These are phyloP conservation scores for Kuraishia ogatae DNA, from an alignment of 805 yeast species.

Conservation along the genomic window DNA sequence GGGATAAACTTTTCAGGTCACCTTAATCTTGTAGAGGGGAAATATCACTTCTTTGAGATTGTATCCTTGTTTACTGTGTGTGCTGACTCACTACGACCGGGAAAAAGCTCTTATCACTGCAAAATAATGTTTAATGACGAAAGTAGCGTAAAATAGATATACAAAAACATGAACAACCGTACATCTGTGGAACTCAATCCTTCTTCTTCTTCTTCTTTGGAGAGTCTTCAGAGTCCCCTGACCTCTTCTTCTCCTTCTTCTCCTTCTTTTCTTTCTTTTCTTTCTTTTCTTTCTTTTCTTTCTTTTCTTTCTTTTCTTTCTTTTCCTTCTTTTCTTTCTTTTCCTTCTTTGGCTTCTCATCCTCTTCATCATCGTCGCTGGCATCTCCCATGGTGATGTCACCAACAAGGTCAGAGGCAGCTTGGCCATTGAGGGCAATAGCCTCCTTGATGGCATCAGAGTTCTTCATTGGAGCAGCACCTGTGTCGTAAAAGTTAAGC, in stretches of 20 bases:
- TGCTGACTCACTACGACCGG: no score
- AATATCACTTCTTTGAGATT: no score
- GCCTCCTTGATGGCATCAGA: constrained; percentile 92
- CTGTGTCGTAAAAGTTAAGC: constrained; percentile 90
- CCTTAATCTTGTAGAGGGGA: no score
- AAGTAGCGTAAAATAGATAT: background rate
- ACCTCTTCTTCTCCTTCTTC: constrained; percentile 27
- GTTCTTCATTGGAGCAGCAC: constrained; percentile 94
- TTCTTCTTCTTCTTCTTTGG: constrained; percentile 30
- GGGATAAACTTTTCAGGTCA: no score
- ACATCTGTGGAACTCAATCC: constrained; percentile 12
- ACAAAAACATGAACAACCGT: background rate
- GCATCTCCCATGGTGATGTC: constrained; percentile 17
- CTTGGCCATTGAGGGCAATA: constrained; percentile 48
- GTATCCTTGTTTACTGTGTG: no score
- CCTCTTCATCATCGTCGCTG: constrained; percentile 26
- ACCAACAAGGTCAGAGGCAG: constrained; percentile 19
- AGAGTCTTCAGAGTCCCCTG: constrained; percentile 23
- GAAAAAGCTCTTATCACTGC: background rate
- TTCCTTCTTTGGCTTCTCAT: constrained; percentile 33
- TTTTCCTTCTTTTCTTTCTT: constrained; percentile 43
- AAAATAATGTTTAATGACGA: background rate
- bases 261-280: constrained; percentile 42
- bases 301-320: constrained; percentile 39
- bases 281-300: constrained; percentile 44